Conservation (phyloP, 1,139 yeast genomes). For the Pichia sp. region DNA sequence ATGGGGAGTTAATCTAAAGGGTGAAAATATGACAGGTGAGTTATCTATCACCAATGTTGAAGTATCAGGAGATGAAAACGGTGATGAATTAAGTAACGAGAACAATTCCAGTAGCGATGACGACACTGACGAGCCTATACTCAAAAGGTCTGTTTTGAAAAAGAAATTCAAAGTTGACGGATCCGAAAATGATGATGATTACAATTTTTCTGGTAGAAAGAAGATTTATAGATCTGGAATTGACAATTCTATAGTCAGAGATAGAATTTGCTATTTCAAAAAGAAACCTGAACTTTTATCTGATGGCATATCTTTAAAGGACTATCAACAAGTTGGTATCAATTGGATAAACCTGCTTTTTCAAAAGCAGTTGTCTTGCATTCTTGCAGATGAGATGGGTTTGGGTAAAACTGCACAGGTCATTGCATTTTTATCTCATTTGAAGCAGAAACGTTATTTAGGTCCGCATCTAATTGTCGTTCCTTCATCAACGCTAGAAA, state of each 20-base stretch:
- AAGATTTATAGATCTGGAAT: constrained; percentile 11
- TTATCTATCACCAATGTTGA: constrained; percentile 51
- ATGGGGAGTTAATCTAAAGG: constrained; percentile 82
- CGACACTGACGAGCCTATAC: constrained; percentile 5
- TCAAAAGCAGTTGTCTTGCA: constrained; percentile 76
- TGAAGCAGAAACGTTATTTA: constrained; percentile 55
- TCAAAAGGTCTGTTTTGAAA: constrained; percentile 7
- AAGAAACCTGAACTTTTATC: constrained; percentile 68
- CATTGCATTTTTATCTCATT: constrained; percentile 82
- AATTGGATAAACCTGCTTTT: constrained; percentile 88
- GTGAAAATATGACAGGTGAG: constrained; percentile 46
- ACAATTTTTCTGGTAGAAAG: constrained; percentile 3
- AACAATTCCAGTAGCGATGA: constrained; percentile 3
- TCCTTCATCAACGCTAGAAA: constrained; percentile 94
- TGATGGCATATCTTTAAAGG: constrained; percentile 63
- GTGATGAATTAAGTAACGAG: not conserved
- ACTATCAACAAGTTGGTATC: constrained; percentile 91
- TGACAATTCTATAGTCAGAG: constrained; percentile 8
- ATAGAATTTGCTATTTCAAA: constrained; percentile 46
- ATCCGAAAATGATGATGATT: constrained; percentile 20
- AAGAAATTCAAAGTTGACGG: constrained; percentile 20
- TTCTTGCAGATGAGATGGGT: constrained; percentile 97
- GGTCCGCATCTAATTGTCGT: constrained; percentile 87
- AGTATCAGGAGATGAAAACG: constrained; percentile 26
- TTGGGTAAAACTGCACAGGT: constrained; percentile 96